A percentile compares a stretch with the other conserved stretches of the same genome.
Evolutionary conservation across 2,329 filamentous ascomycete genomes (phyloP).

Genomic region (Karstenula rhodostoma): DNA sequence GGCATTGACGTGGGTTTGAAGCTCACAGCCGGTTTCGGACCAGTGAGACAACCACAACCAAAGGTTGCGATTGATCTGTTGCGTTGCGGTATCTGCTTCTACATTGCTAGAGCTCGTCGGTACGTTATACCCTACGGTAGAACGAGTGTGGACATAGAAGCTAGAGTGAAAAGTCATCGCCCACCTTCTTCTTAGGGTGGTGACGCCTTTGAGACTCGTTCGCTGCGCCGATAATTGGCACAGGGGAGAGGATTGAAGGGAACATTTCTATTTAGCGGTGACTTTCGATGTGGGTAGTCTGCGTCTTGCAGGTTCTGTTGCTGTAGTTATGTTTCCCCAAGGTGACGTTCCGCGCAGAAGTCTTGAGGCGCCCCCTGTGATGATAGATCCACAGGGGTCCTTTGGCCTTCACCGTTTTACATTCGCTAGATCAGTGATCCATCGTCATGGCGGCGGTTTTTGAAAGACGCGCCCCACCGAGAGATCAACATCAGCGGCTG

Average conservation of each 20-base stretch:
- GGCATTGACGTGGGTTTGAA: slow-evolving; percentile 1
- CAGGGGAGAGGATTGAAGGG: slow-evolving; percentile 34
- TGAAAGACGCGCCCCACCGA: too few species aligned
- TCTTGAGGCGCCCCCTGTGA: too few species aligned
- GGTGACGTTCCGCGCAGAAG: too few species aligned
- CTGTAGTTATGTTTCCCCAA: too few species aligned
- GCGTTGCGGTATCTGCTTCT: slow-evolving; percentile 37
- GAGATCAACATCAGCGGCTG: neutral
- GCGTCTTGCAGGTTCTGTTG: neutral
- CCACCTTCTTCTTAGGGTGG: slow-evolving; percentile 37
- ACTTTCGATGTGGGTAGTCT: neutral
- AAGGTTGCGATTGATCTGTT: slow-evolving; percentile 9
- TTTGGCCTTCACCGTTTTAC: too few species aligned
- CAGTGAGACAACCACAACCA: slow-evolving; percentile 2
- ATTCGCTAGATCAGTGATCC: too few species aligned
- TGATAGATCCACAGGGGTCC: too few species aligned
- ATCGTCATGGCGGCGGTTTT: too few species aligned
- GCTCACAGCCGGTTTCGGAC: neutral
- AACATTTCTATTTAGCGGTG: slow-evolving; percentile 24
- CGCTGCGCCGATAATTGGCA: slow-evolving; percentile 35
- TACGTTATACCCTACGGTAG: slow-evolving; percentile 46
- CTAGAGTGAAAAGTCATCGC: slow-evolving; percentile 42
- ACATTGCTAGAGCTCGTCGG: slow-evolving; percentile 54
- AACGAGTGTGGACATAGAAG: slow-evolving; percentile 55
- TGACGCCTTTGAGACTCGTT: slow-evolving; percentile 38